A percentile compares a stretch with the other conserved stretches of the same genome.
Conservation (phyloP, 768 basidiomycete species). For the Calocera viscosa region DNA sequence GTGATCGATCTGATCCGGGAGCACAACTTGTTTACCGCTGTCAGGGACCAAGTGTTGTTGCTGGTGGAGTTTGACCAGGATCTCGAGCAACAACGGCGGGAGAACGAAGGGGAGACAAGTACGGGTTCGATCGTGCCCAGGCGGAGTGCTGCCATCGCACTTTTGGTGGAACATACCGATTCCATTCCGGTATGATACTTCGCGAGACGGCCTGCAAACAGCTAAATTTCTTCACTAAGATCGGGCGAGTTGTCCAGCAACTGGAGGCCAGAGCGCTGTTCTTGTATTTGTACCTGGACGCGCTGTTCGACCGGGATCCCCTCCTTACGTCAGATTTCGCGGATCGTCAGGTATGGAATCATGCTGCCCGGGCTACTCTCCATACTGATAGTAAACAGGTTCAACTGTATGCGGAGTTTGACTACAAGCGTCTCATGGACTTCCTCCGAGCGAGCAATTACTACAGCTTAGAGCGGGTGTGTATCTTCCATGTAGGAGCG, state of each 20-base stretch:
- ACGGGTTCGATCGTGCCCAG: conserved; percentile 15
- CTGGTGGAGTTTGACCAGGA: conserved; percentile 93
- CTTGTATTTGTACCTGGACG: conserved; percentile 86
- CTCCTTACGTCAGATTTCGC: conserved; percentile 68
- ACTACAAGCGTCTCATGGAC: conserved; percentile 65
- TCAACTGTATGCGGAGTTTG: conserved; percentile 83
- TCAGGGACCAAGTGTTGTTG: conserved; percentile 83
- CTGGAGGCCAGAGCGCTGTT: conserved; percentile 62
- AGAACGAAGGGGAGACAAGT: conserved; percentile 30
- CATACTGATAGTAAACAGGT: conserved; percentile 37
- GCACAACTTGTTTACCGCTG: conserved; percentile 85
- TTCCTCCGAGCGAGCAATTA: conserved; percentile 83
- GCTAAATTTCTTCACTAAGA: no score
- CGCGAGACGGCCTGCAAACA: neutral
- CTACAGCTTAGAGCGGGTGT: conserved; percentile 75
- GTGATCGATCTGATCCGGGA: conserved; percentile 92
- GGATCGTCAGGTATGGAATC: conserved; percentile 56
- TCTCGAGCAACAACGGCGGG: conserved; percentile 47
- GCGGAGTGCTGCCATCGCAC: conserved; percentile 64
- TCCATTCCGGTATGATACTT: conserved; percentile 70
- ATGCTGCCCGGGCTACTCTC: neutral
- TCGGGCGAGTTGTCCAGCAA: conserved; percentile 77
- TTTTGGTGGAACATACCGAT: conserved; percentile 88
- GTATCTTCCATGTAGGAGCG: neutral
- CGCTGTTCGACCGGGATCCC: conserved; percentile 76